Evolutionary conservation across 345 rosid species (phyloP).

Genomic region (Gossypium stocksii): DNA sequence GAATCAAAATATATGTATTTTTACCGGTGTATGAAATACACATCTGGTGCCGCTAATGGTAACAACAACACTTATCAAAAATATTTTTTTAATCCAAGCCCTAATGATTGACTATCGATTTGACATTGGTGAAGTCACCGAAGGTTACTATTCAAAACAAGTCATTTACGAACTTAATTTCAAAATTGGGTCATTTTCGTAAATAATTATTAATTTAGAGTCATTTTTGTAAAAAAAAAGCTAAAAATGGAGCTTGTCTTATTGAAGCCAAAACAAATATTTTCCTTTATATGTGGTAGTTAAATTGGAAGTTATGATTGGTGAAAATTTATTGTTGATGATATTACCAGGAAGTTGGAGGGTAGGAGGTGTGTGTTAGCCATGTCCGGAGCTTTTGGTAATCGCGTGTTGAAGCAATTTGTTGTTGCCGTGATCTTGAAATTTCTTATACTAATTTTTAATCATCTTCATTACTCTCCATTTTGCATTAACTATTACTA

Average conservation of each 20-base stretch:
- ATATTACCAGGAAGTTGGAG: slow-evolving; percentile 85
- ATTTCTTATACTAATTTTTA: background rate
- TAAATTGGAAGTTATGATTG: background rate
- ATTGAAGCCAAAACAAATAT: slow-evolving; percentile 7
- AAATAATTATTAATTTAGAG: no score
- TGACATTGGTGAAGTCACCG: no score
- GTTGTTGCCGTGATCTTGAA: slow-evolving; percentile 71
- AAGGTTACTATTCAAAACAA: no score
- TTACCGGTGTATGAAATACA: no score
- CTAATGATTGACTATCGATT: no score
- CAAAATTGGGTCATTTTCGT: no score
- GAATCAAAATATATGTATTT: no score
- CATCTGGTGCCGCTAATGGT: no score
- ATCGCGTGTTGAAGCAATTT: slow-evolving; percentile 94
- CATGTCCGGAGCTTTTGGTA: slow-evolving; percentile 98
- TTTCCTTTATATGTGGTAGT: background rate
- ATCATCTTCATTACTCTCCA: background rate
- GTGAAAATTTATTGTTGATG: slow-evolving; percentile 16
- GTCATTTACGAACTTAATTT: no score
- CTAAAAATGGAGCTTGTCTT: background rate
- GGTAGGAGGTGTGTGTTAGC: slow-evolving; percentile 92
- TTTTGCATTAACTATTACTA: no score
- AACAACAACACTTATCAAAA: accelerated
- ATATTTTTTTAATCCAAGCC: no score
- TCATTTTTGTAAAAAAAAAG: no score